phyloP scores from a whole-genome alignment of 441 rosid species.

The Populus hybrid region DNA sequence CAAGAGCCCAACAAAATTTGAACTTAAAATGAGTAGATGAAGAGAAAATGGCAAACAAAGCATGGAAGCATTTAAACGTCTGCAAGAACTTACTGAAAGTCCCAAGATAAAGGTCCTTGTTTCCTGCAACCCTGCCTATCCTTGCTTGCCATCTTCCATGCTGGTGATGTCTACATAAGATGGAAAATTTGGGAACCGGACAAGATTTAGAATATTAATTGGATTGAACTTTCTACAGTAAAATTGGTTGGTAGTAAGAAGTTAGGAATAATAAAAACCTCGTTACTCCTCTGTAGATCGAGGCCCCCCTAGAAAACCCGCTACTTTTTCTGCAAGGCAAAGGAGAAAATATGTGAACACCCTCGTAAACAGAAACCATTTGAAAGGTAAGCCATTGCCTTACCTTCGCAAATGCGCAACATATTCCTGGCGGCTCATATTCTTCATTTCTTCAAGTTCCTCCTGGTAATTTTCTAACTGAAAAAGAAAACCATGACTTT shows the following conservation, averaged over 20 bases:
- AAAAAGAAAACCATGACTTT: neutral
- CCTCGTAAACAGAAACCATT: neutral
- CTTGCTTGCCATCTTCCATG: slow-evolving; percentile 99
- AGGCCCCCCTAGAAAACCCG: no score
- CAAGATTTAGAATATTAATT: neutral
- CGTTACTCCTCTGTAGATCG: no score
- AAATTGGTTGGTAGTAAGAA: neutral
- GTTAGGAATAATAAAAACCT: neutral
- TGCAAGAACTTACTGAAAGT: slow-evolving; percentile 68
- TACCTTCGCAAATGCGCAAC: slow-evolving; percentile 88
- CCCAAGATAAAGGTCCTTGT: slow-evolving; percentile 96
- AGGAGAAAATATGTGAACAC: neutral
- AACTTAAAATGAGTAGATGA: slow-evolving; percentile 6
- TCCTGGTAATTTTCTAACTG: slow-evolving; percentile 76
- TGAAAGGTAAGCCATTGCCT: neutral
- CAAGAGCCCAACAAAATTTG: slow-evolving; percentile 9
- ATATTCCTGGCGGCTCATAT: slow-evolving; percentile 89
- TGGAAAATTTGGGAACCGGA: no score
- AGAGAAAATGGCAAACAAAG: neutral
- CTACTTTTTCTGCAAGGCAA: neutral
- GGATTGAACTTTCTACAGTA: neutral
- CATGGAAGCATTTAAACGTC: neutral
- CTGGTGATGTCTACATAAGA: slow-evolving; percentile 86
- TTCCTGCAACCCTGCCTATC: slow-evolving; percentile 95
- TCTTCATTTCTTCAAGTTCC: slow-evolving; percentile 86